These are phyloP conservation scores for Aurinia saxatilis DNA, from an alignment of 345 rosid genomes.

Conservation along the genomic window DNA sequence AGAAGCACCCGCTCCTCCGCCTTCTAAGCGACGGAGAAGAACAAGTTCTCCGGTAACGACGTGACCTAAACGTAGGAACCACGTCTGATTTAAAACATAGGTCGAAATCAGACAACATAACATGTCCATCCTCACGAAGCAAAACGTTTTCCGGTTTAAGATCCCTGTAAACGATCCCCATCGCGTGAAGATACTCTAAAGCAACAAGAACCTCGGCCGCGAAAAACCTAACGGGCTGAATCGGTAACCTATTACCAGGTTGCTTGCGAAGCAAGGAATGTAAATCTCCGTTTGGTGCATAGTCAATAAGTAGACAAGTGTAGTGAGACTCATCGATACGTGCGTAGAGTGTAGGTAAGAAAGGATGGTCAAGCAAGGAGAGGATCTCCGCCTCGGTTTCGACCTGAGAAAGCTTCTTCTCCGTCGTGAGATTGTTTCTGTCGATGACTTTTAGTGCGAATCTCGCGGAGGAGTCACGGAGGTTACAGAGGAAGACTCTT, in stretches of 20 bases:
- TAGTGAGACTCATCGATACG: slow-evolving; percentile 70
- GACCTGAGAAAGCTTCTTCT: slow-evolving; percentile 55
- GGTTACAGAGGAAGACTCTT: slow-evolving; percentile 63
- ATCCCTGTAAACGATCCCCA: slow-evolving; percentile 82
- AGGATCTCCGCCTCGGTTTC: slow-evolving; percentile 61
- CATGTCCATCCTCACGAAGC: slow-evolving; percentile 73
- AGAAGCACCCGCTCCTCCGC: slow-evolving; percentile 26
- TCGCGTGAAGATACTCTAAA: slow-evolving; percentile 76
- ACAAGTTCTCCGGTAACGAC: slow-evolving; percentile 18
- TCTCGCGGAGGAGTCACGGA: slow-evolving; percentile 43
- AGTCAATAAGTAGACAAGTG: slow-evolving; percentile 79
- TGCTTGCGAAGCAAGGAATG: slow-evolving; percentile 72
- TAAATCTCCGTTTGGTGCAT: slow-evolving; percentile 86
- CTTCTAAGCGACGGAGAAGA: slow-evolving; percentile 17
- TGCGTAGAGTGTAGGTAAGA: slow-evolving; percentile 74
- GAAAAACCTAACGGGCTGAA: slow-evolving; percentile 62
- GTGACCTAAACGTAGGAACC: slow-evolving; percentile 39
- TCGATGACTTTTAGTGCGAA: slow-evolving; percentile 69
- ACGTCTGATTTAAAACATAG: slow-evolving; percentile 52
- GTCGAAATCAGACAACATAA: slow-evolving; percentile 86
- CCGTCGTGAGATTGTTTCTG: slow-evolving; percentile 37
- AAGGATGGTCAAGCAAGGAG: slow-evolving; percentile 71
- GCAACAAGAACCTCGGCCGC: slow-evolving; percentile 80
- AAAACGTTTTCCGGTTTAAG: slow-evolving; percentile 89
- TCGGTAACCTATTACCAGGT: slow-evolving; percentile 50